A percentile compares a stretch with the other conserved stretches of the same genome.
Evolutionary conservation across 495 filamentous ascomycete genomes (phyloP).

Genomic region (Neurospora sp.): DNA sequence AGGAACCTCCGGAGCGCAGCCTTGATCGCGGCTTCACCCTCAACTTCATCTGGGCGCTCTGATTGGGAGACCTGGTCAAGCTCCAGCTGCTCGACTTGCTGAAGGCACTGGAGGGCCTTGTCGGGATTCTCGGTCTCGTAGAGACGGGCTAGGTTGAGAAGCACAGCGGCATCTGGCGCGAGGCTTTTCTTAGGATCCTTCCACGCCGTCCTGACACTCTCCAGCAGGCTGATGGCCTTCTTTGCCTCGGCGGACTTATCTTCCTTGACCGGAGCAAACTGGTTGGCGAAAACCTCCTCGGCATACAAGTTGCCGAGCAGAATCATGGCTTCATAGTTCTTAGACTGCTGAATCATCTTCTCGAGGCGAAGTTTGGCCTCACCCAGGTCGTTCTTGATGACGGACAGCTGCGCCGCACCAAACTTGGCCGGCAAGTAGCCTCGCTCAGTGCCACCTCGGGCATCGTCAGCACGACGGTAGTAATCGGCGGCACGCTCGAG

Average conservation of each 20-base stretch:
- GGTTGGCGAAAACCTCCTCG: slow-evolving; percentile 80
- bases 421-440: slow-evolving; percentile 91
- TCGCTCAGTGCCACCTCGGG: slow-evolving; percentile 75
- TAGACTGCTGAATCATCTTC: slow-evolving; percentile 78
- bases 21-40: slow-evolving; percentile 49
- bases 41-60: slow-evolving; percentile 51
- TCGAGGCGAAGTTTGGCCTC: slow-evolving; percentile 90
- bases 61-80: slow-evolving; percentile 61
- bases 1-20: slow-evolving; percentile 59
- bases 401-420: slow-evolving; percentile 77
- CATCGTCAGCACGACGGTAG: slow-evolving; percentile 80
- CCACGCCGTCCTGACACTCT: slow-evolving; percentile 80
- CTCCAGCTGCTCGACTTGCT: slow-evolving; percentile 82
- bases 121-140: slow-evolving; percentile 82
- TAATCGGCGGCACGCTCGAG: slow-evolving; percentile 61
- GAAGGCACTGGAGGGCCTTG: slow-evolving; percentile 80
- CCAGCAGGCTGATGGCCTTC: slow-evolving; percentile 73
- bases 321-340: slow-evolving; percentile 83
- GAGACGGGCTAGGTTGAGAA: slow-evolving; percentile 82
- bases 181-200: slow-evolving; percentile 76
- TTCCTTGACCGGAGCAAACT: slow-evolving; percentile 63
- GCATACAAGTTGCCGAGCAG: slow-evolving; percentile 83
- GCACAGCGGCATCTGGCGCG: slow-evolving; percentile 70
- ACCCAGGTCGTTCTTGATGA: slow-evolving; percentile 72
- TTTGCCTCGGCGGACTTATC: slow-evolving; percentile 74